Percentiles rank a stretch among this genome's conserved stretches.
These are phyloP conservation scores for Thelephora terrestris DNA, from an alignment of 1,284 basidiomycete genomes.

Conservation along the genomic window DNA sequence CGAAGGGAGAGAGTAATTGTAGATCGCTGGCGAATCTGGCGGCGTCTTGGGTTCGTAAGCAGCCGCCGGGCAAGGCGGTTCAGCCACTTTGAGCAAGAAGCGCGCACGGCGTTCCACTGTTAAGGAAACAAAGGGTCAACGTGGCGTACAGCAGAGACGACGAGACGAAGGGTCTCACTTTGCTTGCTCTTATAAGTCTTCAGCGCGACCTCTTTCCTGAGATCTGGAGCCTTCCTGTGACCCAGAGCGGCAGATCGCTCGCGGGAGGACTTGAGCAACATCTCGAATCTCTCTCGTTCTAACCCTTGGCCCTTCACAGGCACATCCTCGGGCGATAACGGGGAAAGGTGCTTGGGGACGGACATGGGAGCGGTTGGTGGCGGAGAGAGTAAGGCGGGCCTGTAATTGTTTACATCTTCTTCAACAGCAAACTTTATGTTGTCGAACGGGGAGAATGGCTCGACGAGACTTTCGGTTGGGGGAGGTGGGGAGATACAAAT, in stretches of 20 bases:
- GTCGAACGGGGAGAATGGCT: conserved; percentile 54
- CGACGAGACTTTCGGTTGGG: conserved; percentile 34
- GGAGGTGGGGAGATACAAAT: conserved; percentile 62
- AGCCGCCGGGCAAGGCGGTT: conserved; percentile 52
- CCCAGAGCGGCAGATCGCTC: conserved; percentile 38
- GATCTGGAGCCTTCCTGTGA: conserved; percentile 41
- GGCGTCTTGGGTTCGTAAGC: conserved; percentile 50
- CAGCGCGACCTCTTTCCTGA: conserved; percentile 64
- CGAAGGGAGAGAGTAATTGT: conserved; percentile 59
- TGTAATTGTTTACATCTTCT: conserved; percentile 39
- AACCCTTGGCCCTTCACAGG: conserved; percentile 39
- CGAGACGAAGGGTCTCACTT: conserved; percentile 31
- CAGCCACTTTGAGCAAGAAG: conserved; percentile 63
- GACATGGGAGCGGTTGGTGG: conserved; percentile 33
- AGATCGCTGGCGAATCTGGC: conserved; percentile 59
- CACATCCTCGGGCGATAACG: conserved; percentile 35
- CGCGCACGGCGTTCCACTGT: conserved; percentile 62
- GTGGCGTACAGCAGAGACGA: conserved; percentile 4
- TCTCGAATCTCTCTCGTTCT: conserved; percentile 51
- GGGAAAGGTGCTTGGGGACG: conserved; percentile 37
- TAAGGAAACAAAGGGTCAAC: conserved; percentile 4
- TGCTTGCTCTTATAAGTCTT: conserved; percentile 68
- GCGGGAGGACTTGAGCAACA: conserved; percentile 45
- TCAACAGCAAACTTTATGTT: conserved; percentile 11
- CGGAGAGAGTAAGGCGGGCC: conserved; percentile 47